Conservation (phyloP, 2,329 filamentous ascomycete genomes). For the Hymenoscyphus occultus region DNA sequence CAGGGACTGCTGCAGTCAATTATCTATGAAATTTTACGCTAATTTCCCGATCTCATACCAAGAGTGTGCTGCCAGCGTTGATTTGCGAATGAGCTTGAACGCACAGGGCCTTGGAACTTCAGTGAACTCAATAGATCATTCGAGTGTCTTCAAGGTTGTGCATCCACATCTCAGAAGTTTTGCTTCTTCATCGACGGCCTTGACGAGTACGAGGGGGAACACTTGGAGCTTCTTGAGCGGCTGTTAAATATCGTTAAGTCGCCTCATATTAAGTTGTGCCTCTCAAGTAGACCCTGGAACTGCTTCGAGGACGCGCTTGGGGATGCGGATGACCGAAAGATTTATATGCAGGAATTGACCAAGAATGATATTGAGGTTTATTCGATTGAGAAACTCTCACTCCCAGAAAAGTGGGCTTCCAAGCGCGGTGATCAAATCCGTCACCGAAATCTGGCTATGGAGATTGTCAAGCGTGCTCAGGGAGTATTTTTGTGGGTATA, state of each 20-base stretch:
- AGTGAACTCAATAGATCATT: background rate
- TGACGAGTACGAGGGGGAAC: background rate
- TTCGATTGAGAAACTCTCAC: background rate
- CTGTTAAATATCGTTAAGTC: background rate
- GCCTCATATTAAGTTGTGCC: conserved; percentile 25
- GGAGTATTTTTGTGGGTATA: conserved; percentile 27
- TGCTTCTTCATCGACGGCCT: background rate
- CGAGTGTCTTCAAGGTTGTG: background rate
- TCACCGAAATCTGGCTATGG: background rate
- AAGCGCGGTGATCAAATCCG: background rate
- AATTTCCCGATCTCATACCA: background rate
- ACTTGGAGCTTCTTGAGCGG: background rate
- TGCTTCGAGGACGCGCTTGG: conserved; percentile 33
- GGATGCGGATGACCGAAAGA: conserved; percentile 15
- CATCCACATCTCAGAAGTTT: background rate
- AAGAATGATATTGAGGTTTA: conserved; percentile 9
- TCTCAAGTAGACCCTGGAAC: conserved; percentile 35
- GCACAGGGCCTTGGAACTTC: background rate
- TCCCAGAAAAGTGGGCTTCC: background rate
- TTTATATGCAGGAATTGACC: conserved; percentile 23
- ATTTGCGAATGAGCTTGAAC: background rate
- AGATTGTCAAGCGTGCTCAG: conserved; percentile 13
- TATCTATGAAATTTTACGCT: background rate
- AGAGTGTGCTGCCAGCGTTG: background rate
- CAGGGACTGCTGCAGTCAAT: background rate